Conservation (phyloP, 1,139 yeast genomes). For the Pneumocystis canis region DNA sequence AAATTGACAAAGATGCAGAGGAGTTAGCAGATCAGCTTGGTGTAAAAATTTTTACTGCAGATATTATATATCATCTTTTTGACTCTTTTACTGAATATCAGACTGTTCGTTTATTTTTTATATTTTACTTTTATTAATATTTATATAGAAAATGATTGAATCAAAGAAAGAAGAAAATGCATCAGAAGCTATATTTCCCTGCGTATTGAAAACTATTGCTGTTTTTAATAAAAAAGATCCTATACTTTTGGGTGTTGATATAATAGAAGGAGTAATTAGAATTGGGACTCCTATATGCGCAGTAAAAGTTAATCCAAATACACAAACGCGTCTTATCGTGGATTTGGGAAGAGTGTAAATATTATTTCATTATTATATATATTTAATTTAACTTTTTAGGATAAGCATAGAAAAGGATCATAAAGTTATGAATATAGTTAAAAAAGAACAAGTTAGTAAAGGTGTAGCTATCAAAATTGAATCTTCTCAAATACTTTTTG, state of each 20-base stretch:
- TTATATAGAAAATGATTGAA: conserved; percentile 52
- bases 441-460: conserved; percentile 89
- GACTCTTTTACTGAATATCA: conserved; percentile 92
- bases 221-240: conserved; percentile 98
- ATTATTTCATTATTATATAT: conserved; percentile 31
- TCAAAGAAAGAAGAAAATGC: conserved; percentile 79
- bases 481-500: conserved; percentile 92
- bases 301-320: conserved; percentile 73
- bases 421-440: conserved; percentile 60
- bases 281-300: conserved; percentile 93
- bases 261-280: conserved; percentile 74
- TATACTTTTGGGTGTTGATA: conserved; percentile 98
- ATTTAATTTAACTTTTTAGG: conserved; percentile 20
- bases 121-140: not conserved
- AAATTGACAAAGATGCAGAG: conserved; percentile 93
- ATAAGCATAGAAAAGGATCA: conserved; percentile 83
- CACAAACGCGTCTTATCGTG: conserved; percentile 59
- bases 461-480: conserved; percentile 99
- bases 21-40: conserved; percentile 91
- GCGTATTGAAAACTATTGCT: conserved; percentile 85
- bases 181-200: conserved; percentile 86
- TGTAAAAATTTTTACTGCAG: conserved; percentile 84
- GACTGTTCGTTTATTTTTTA: conserved; percentile 13
- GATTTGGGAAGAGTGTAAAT: conserved; percentile 40
- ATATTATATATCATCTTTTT: conserved; percentile 87